Conservation (phyloP, 495 filamentous ascomycete species). For the Podospora pseudoanserina region DNA sequence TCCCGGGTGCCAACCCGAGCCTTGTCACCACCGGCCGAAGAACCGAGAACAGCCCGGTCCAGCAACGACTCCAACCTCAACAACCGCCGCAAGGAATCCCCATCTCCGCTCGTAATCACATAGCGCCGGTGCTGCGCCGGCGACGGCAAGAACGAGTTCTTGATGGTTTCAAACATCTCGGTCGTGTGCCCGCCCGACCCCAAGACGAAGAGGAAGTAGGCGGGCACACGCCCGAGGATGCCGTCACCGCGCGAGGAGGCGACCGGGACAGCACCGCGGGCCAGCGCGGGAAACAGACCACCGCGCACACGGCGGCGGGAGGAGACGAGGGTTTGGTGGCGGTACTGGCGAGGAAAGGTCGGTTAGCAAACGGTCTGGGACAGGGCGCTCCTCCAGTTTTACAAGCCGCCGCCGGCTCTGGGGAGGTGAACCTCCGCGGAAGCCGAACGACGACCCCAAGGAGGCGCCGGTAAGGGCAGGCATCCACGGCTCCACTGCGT, state of each 20-base stretch:
- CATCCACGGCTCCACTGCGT: too few species aligned
- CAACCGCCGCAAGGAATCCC: slow-evolving; percentile 52
- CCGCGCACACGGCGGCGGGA: not conserved
- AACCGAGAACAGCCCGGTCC: slow-evolving; percentile 19
- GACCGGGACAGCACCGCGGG: too few species aligned
- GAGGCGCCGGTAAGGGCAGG: too few species aligned
- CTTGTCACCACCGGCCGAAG: not conserved
- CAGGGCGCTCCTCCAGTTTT: too few species aligned
- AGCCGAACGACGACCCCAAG: too few species aligned
- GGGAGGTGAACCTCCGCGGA: too few species aligned
- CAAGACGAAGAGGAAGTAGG: slow-evolving; percentile 76
- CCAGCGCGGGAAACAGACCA: not conserved
- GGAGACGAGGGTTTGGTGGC: not conserved
- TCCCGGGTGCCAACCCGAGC: slow-evolving; percentile 44
- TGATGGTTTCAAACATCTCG: slow-evolving; percentile 83
- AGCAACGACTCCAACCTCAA: slow-evolving; percentile 36
- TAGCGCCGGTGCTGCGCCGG: slow-evolving; percentile 71
- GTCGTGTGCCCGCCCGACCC: slow-evolving; percentile 92
- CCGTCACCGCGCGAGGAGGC: not conserved
- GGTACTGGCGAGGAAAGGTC: not conserved
- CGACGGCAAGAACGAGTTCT: slow-evolving; percentile 40
- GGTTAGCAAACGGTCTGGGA: not conserved
- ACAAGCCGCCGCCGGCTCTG: too few species aligned
- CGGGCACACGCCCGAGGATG: slow-evolving; percentile 25
- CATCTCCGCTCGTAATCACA: slow-evolving; percentile 72